A percentile compares a stretch with the other conserved stretches of the same genome.
phyloP scores from a whole-genome alignment of 305 asterid genomes.

The Rubia tinctorum region DNA sequence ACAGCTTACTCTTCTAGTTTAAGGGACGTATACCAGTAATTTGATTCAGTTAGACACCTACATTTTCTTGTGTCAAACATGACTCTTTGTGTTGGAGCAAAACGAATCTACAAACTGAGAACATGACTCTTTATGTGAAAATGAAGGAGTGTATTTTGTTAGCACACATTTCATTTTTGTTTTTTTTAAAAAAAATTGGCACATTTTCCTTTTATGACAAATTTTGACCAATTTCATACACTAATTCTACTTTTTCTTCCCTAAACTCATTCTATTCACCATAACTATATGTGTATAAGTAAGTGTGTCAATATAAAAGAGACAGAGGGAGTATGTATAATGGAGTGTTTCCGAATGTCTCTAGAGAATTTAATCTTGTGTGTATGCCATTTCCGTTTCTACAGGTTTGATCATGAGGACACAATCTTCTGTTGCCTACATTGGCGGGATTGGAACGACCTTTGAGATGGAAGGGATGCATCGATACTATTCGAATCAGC shows the following conservation, averaged over 20 bases:
- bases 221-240: not conserved
- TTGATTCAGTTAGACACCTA: not conserved
- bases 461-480: constrained; percentile 26
- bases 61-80: not conserved
- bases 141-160: not conserved
- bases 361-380: not conserved
- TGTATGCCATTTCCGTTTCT: constrained; percentile 4
- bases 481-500: constrained; percentile 22
- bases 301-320: not conserved
- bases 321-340: not conserved
- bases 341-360: not conserved
- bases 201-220: not conserved
- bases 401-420: constrained; percentile 29
- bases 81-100: not conserved
- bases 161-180: not conserved
- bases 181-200: not conserved
- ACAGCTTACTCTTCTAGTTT: not conserved
- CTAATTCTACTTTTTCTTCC: not conserved
- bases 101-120: not conserved
- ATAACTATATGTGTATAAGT: no score
- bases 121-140: not conserved
- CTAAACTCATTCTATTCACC: not conserved
- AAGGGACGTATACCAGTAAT: no score
- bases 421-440: constrained; percentile 25
- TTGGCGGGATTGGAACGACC: constrained; percentile 17